Conservation (phyloP, 1,284 basidiomycete genomes). For the Wolfiporia cocos region DNA sequence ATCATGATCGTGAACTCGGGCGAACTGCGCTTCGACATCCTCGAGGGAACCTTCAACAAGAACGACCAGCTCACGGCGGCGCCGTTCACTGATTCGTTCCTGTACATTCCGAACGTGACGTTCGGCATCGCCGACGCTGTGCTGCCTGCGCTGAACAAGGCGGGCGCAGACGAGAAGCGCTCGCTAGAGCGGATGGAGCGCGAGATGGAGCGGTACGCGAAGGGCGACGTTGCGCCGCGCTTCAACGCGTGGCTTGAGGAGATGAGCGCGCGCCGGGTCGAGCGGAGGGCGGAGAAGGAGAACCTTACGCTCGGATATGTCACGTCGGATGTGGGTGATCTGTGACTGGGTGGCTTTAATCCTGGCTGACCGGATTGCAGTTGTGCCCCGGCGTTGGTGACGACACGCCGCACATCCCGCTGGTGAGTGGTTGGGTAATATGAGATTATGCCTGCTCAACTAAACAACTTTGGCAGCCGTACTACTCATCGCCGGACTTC, state of each 20-base stretch:
- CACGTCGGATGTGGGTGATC: conserved; percentile 54
- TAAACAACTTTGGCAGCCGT: conserved; percentile 28
- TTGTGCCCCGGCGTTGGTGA: conserved; percentile 69
- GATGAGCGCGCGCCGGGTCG: conserved; percentile 38
- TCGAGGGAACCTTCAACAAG: conserved; percentile 63
- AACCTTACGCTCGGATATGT: conserved; percentile 68
- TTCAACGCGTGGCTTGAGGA: conserved; percentile 51
- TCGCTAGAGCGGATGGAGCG: conserved; percentile 24
- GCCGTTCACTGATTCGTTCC: conserved; percentile 57
- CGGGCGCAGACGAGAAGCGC: conserved; percentile 30
- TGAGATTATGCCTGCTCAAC: neutral
- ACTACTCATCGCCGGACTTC: conserved; percentile 48
- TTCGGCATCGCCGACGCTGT: conserved; percentile 45
- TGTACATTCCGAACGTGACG: conserved; percentile 49
- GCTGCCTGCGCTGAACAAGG: conserved; percentile 47
- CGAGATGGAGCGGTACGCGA: conserved; percentile 37
- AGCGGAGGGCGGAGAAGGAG: conserved; percentile 29
- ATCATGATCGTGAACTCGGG: conserved; percentile 72
- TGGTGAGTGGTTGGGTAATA: conserved; percentile 22
- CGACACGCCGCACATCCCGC: conserved; percentile 52
- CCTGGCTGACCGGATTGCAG: conserved; percentile 25
- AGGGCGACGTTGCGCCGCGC: conserved; percentile 44
- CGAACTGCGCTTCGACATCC: conserved; percentile 71
- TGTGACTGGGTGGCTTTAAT: neutral
- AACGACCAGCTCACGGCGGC: conserved; percentile 75